These are phyloP conservation scores for Dichotomocladium elegans DNA, from an alignment of 371 early-diverging fungal genomes.

Conservation along the genomic window DNA sequence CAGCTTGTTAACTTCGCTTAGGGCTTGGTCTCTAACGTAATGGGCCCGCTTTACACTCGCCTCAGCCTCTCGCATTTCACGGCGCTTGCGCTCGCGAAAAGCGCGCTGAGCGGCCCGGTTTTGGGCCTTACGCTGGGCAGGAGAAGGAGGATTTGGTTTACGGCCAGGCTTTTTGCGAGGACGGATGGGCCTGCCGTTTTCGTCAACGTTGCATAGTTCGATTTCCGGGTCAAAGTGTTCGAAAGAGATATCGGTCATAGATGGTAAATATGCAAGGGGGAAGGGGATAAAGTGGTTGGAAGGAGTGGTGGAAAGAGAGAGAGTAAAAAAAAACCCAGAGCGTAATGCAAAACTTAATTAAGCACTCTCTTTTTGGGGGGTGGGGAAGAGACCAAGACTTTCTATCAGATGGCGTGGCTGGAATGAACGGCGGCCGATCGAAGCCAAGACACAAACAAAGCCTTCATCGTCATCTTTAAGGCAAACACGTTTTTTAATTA, in stretches of 20 bases:
- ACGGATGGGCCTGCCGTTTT: conserved; percentile 27
- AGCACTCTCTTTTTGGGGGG: not conserved
- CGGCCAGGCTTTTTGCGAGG: conserved; percentile 29
- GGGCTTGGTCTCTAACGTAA: conserved; percentile 22
- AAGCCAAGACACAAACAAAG: not conserved
- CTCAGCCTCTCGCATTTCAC: conserved; percentile 40
- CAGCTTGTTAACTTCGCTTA: conserved; percentile 11
- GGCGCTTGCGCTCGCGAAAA: conserved; percentile 29
- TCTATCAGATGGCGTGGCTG: not conserved
- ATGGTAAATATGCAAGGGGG: conserved; percentile 2
- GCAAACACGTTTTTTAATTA: not conserved
- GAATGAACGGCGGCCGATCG: not conserved
- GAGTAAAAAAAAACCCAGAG: conserved; percentile 2
- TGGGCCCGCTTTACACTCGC: conserved; percentile 26
- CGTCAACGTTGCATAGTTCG: conserved; percentile 25
- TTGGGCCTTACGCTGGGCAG: conserved; percentile 49
- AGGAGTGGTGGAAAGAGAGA: not conserved
- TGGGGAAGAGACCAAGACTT: no score
- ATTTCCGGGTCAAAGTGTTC: conserved; percentile 31
- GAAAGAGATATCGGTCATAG: conserved; percentile 28
- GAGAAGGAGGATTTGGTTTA: conserved; percentile 28
- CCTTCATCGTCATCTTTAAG: not conserved
- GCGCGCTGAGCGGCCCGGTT: conserved; percentile 28
- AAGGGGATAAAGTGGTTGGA: not conserved
- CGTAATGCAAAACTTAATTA: not conserved